A percentile compares a stretch with the other conserved stretches of the same genome.
Evolutionary conservation across 371 early-diverging fungal species (phyloP).

Genomic region (Lichtheimia ramosa): DNA sequence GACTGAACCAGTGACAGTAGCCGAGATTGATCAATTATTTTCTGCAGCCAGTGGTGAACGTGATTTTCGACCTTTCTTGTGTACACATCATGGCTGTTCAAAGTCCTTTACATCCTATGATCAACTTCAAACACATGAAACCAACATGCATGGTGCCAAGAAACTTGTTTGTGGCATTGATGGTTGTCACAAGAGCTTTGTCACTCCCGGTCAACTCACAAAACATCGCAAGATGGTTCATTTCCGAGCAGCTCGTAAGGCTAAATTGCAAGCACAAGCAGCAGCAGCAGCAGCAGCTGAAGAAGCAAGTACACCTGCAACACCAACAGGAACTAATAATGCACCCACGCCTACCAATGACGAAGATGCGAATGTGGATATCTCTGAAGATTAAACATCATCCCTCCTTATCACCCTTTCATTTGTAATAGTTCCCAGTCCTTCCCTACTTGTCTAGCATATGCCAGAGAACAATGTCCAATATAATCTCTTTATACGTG

Average conservation of each 20-base stretch:
- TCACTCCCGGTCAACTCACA: conserved; percentile 47
- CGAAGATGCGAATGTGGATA: background rate
- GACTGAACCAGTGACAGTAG: conserved; percentile 43
- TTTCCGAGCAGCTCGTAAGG: conserved; percentile 46
- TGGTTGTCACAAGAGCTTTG: conserved; percentile 51
- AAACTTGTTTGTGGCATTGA: conserved; percentile 49
- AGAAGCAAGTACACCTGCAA: conserved; percentile 9
- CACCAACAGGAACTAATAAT: background rate
- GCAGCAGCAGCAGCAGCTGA: conserved; percentile 31
- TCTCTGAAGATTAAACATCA: background rate
- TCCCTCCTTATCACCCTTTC: too few species aligned
- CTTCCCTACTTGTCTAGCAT: too few species aligned
- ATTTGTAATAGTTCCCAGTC: too few species aligned
- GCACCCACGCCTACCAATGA: background rate
- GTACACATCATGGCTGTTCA: conserved; percentile 48
- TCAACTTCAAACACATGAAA: conserved; percentile 49
- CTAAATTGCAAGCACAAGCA: conserved; percentile 39
- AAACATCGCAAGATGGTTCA: conserved; percentile 60
- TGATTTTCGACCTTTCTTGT: conserved; percentile 48
- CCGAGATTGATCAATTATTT: conserved; percentile 47
- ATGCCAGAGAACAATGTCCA: too few species aligned
- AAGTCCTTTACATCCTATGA: conserved; percentile 49
- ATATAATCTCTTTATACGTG: too few species aligned
- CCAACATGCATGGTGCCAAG: conserved; percentile 53
- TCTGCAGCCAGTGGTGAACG: conserved; percentile 44